Conservation (phyloP, 176 grass and related monocot genomes). For the Triticum dicoccoides region DNA sequence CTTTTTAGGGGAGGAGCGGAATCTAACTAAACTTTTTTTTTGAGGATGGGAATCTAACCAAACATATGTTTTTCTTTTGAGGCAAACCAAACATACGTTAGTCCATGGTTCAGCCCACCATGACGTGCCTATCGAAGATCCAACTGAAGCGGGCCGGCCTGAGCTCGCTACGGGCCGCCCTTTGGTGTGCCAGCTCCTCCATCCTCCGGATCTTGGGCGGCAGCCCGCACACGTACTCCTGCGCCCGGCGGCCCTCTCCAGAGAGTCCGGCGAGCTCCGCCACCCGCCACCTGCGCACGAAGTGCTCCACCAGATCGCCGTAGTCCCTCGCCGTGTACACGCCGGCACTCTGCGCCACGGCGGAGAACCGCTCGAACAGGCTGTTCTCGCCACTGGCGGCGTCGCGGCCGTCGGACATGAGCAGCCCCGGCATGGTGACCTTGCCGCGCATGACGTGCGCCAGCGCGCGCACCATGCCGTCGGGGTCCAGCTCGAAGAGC, state of each 20-base stretch:
- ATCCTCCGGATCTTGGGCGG: not conserved
- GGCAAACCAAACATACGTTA: too few relatives aligned
- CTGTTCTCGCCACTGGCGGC: not conserved
- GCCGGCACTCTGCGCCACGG: not conserved
- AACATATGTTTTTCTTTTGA: too few relatives aligned
- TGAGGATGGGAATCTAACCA: too few relatives aligned
- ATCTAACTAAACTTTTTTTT: too few relatives aligned
- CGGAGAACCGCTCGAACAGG: not conserved
- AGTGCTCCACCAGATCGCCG: not conserved
- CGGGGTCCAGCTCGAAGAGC: slow-evolving; percentile 5
- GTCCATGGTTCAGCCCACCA: not conserved
- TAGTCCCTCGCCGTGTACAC: not conserved
- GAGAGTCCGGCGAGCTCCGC: not conserved
- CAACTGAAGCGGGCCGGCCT: not conserved
- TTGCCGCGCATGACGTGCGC: not conserved
- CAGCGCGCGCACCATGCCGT: slow-evolving; percentile 4
- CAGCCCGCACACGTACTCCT: not conserved
- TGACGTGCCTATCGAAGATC: not conserved
- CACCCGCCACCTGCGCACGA: not conserved
- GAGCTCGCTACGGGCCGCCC: not conserved
- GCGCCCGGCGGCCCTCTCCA: not conserved
- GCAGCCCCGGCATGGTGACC: slow-evolving; percentile 5
- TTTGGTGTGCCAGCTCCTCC: not conserved
- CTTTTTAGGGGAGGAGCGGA: too few relatives aligned
- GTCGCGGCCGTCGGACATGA: not conserved